A percentile compares a stretch with the other conserved stretches of the same genome.
Evolutionary conservation across 2,329 filamentous ascomycete species (phyloP).

Genomic region (Trichoderma semiorbis): DNA sequence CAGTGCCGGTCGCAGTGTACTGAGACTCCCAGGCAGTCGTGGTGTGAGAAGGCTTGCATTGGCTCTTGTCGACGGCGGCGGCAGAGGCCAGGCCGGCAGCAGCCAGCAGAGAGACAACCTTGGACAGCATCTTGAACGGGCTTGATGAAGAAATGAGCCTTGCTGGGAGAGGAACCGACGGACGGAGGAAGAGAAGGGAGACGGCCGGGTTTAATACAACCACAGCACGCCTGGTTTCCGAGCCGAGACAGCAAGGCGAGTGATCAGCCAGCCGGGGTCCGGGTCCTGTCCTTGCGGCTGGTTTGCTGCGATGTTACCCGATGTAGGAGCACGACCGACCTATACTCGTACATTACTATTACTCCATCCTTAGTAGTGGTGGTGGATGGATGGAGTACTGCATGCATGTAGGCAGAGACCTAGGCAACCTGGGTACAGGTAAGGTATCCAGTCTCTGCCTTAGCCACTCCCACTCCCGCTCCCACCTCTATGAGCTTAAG

Average conservation of each 20-base stretch:
- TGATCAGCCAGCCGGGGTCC: background rate
- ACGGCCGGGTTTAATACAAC: conserved; percentile 2
- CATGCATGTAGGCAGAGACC: background rate
- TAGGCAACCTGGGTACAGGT: background rate
- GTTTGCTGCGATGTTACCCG: conserved; percentile 7
- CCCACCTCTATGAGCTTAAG: background rate
- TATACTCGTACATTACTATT: background rate
- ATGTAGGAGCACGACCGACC: background rate
- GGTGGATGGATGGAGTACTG: background rate
- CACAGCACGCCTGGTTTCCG: background rate
- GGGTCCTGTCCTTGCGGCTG: background rate
- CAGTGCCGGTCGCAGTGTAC: conserved; percentile 51
- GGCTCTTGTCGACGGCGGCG: conserved; percentile 20
- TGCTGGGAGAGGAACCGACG: background rate
- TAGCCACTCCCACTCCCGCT: background rate
- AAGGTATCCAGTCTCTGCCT: background rate
- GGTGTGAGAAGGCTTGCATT: background rate
- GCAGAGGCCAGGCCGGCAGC: conserved; percentile 28
- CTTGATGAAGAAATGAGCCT: background rate
- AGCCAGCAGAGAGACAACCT: conserved; percentile 25
- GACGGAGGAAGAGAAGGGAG: background rate
- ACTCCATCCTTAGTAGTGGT: background rate
- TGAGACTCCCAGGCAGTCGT: conserved; percentile 34
- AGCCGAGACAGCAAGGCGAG: background rate
- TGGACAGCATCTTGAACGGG: conserved; percentile 21